Percentiles rank a stretch among this genome's conserved stretches.
phyloP scores from a whole-genome alignment of 306 rosid species.

The Cotoneaster glaucophyllus region DNA sequence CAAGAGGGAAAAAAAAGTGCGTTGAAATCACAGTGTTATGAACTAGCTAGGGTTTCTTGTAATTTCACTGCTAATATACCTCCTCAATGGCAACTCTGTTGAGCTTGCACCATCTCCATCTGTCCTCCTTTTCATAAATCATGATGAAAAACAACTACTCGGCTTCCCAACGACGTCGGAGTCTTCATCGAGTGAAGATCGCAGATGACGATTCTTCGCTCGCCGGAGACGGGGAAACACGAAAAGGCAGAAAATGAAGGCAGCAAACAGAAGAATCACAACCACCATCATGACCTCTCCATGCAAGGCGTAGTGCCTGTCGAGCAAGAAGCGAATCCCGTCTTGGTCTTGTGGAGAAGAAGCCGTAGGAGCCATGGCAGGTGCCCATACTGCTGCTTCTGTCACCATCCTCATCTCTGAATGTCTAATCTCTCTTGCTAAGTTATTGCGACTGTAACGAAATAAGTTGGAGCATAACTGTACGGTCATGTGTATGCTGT shows the following conservation, averaged over 20 bases:
- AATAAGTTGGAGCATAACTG: background rate
- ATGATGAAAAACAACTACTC: background rate
- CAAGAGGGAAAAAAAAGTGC: background rate
- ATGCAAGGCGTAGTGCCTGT: slow-evolving; percentile 38
- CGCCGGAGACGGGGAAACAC: slow-evolving; percentile 24
- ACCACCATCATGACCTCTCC: slow-evolving; percentile 41
- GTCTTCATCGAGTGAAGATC: background rate
- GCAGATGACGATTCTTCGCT: background rate
- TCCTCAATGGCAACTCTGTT: background rate
- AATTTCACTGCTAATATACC: background rate
- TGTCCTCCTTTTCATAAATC: background rate
- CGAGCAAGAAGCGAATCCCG: slow-evolving; percentile 29
- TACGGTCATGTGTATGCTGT: background rate
- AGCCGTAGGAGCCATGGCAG: slow-evolving; percentile 21
- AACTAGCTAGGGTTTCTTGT: background rate
- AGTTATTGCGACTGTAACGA: background rate
- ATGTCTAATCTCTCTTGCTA: background rate
- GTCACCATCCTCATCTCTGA: background rate
- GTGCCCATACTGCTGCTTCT: background rate
- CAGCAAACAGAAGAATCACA: slow-evolving; percentile 25
- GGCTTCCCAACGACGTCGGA: background rate
- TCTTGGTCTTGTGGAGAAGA: background rate
- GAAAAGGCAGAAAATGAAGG: slow-evolving; percentile 29
- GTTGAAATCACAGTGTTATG: background rate
- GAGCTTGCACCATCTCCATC: background rate